A percentile compares a stretch with the other conserved stretches of the same genome.
These are phyloP conservation scores for Tripidium arundinaceum DNA, from an alignment of 202 grass and related monocot species.

Conservation along the genomic window DNA sequence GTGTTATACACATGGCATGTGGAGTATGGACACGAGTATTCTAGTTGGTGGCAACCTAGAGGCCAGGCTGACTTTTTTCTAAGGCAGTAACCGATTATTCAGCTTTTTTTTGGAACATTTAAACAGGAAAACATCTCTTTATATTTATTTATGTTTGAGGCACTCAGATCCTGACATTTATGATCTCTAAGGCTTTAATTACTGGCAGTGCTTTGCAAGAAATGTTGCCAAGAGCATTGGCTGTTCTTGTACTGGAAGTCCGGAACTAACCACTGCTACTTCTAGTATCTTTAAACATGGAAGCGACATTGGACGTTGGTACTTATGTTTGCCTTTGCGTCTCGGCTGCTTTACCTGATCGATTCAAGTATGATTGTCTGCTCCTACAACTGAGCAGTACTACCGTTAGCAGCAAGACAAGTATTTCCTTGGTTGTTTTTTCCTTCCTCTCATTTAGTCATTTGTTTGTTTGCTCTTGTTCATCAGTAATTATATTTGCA, in stretches of 20 bases:
- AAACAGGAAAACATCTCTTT: not conserved
- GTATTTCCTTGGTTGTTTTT: not conserved
- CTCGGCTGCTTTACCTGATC: not conserved
- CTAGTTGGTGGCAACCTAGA: not conserved
- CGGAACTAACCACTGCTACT: not conserved
- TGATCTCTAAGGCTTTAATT: not conserved
- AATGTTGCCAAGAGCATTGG: not conserved
- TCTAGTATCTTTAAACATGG: not conserved
- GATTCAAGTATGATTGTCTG: not conserved
- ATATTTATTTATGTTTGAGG: not conserved
- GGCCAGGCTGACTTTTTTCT: not conserved
- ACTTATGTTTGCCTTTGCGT: not conserved
- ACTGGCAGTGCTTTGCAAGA: not conserved
- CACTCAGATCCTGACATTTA: not conserved
- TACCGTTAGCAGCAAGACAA: not conserved
- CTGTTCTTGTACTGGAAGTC: not conserved
- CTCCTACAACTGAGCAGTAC: not conserved
- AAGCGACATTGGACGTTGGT: not conserved
- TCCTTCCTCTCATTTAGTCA: not conserved
- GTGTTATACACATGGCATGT: too few relatives aligned
- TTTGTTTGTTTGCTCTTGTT: not conserved
- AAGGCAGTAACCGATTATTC: not conserved
- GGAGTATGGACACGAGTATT: not conserved
- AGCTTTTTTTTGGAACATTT: not conserved
- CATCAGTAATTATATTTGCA: too few relatives aligned